Evolutionary conservation across 371 early-diverging fungal genomes (phyloP), one percentile per base, ranked within the genome.

Genomic region (Rhizopus stolonifer): DNA sequence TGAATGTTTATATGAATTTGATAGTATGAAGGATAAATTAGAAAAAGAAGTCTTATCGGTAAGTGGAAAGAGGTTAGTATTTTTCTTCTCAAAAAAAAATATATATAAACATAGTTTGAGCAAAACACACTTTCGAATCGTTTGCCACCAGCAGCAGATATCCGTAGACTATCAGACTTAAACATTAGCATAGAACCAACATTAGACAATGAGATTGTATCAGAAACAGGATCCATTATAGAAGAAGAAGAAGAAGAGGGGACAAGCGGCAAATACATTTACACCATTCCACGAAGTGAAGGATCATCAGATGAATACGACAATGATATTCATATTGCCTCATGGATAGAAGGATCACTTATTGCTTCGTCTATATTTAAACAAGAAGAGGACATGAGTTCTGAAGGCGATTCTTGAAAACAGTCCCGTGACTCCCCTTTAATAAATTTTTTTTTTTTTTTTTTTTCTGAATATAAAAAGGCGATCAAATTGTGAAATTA

Each of bases 161-260:
- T 61, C 19, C 61, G 70, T 39, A 58, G 73, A 24, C 46, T 77
- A 17, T 77, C 77, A 10, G 77, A 77, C 31, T 58, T 77, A 13
- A 73, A 77, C 21, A 73, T 77, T 23, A 70, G 67, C 2, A 60
- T 72, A 36, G 70, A 72, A 11, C 62, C 65, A 2, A 34, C 53
- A 4, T 10, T 62, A 18, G 62, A 56, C 9, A 39, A 57, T 11
- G 54, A 57, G 10, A 19, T 48, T 1, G 32, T 18, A 4, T 45
- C 45, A 10, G 49, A 52, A 2, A 9, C 42, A 6, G 56, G 19
- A 1, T 49, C 57, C 1, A 6, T 44, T 1, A 21, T 23, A n/a
- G 52, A 31, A 10, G 52, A 42, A 55, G 60, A 45, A 40, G 40
- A 52, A 23, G 42, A 33, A 33, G 54, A 44, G n/a, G n/a, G n/a